phyloP scores from a whole-genome alignment of 768 basidiomycete genomes.

The Agrocybe chaxingu region DNA sequence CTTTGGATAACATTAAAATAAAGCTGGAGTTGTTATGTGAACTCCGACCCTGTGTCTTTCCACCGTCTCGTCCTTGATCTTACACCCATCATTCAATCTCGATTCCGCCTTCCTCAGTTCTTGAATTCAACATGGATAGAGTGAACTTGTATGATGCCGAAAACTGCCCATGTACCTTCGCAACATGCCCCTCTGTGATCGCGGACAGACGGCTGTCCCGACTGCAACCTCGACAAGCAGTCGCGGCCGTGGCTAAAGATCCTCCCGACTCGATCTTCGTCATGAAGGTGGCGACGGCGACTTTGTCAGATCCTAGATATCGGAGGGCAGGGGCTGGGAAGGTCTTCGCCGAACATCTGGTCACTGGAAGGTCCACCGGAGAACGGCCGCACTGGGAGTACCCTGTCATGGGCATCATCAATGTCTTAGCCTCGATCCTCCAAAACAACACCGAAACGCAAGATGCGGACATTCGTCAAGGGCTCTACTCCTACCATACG shows the following conservation, averaged over 20 bases:
- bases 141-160: too few relatives aligned
- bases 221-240: neutral
- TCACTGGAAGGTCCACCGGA: neutral
- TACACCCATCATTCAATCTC: too few relatives aligned
- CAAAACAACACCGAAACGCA: neutral
- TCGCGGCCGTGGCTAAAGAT: conserved; percentile 1
- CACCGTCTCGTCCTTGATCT: too few relatives aligned
- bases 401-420: neutral
- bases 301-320: conserved; percentile 1
- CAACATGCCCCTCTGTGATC: neutral
- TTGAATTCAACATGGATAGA: too few relatives aligned
- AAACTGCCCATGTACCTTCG: neutral
- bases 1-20: too few relatives aligned
- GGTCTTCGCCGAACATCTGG: neutral
- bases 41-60: too few relatives aligned
- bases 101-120: too few relatives aligned
- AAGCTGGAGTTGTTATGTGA: too few relatives aligned
- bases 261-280: neutral
- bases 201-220: neutral
- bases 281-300: neutral
- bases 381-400: neutral
- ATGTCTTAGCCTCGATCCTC: neutral
- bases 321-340: neutral
- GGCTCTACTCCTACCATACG: neutral
- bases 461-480: conserved; percentile 1